A percentile compares a stretch with the other conserved stretches of the same genome.
Conservation (phyloP, 2,329 filamentous ascomycete species). For the Thelonectria olida region DNA sequence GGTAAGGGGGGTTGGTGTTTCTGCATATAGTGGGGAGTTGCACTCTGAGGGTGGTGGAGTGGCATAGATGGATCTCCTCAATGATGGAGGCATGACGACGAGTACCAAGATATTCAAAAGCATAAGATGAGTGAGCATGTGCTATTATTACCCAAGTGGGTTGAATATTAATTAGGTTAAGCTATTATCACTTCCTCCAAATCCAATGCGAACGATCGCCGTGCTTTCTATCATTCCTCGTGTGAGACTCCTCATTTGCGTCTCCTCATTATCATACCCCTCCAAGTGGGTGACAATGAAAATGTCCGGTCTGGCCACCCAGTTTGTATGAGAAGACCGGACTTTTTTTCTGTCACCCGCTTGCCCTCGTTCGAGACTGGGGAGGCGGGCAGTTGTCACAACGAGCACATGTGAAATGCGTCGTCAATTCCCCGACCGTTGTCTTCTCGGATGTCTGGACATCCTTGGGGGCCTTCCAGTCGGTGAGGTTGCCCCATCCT, state of each 20-base stretch:
- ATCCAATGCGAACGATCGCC: background rate
- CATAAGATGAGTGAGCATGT: background rate
- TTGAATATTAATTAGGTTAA: background rate
- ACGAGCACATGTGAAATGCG: slow-evolving; percentile 38
- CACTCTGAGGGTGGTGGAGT: background rate
- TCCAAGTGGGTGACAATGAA: no score
- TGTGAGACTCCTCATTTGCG: background rate
- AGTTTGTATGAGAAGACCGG: no score
- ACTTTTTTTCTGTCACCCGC: no score
- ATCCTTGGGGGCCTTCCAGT: slow-evolving; percentile 16
- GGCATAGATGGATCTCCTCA: background rate
- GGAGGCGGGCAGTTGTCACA: slow-evolving; percentile 34
- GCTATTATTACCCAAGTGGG: background rate
- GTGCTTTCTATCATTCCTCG: background rate
- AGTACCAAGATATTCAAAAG: background rate
- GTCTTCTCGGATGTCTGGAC: background rate
- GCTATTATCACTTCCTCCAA: background rate
- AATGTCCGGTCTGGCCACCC: no score
- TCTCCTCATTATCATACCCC: no score
- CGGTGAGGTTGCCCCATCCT: slow-evolving; percentile 35
- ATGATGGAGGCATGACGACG: background rate
- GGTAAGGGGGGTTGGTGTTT: fast-evolving
- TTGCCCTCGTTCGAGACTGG: no score
- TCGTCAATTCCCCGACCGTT: slow-evolving; percentile 24
- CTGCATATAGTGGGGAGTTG: no score